Base-by-base conservation (phyloP, 2,329 filamentous ascomycete species). In the Aspergillus piperis region DNA sequence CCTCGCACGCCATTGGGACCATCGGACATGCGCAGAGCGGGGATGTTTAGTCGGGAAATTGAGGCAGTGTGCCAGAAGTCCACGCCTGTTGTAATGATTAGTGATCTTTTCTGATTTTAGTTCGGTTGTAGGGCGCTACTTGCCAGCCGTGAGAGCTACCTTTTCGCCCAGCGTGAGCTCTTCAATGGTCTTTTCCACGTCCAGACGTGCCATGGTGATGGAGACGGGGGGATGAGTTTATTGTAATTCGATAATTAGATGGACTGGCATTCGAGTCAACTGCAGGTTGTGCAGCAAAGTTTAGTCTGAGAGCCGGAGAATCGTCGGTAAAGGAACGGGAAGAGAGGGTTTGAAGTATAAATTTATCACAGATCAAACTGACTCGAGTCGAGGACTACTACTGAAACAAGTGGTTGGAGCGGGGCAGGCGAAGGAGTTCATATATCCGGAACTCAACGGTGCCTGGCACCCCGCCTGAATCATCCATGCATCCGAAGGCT, bases 31-130 rank as follows among this genome's bases (percentile, higher is more conserved):
- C 89, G 89, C 61, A 89, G 81, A 0, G 85, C 81, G 1, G 88
- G 86, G 27, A 90, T 85, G 5, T 83, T 83, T 66, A 88, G 86
- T 38, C 83, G 81, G 2, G 84, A 82, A 54, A 91, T 84, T 0
- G 86, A 75, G 60, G 83, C 85, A 2, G 88, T 90, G 64, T 88
- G 85, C 88, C 88, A 90, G 69, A 90, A 89, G 70, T 90, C 87
- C 62, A 56, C 65, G 51, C 75, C 75, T 78, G 36, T 32, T 0
- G n/a, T 15, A 6, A 13, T 21, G 8, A 38, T 49, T 8, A 42
- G 30, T 23, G 23, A 11, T 36, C 15, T 10, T 47, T 17, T 47
- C 11, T 36, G 10, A 15, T 13, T 13, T 3, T 13, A 5, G 1
- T 25, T 50, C 62, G 62, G 66, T 53, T 62, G 19, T 39, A 41